These are phyloP conservation scores for Darksidea phi DNA, from an alignment of 495 filamentous ascomycete genomes.

Conservation along the genomic window DNA sequence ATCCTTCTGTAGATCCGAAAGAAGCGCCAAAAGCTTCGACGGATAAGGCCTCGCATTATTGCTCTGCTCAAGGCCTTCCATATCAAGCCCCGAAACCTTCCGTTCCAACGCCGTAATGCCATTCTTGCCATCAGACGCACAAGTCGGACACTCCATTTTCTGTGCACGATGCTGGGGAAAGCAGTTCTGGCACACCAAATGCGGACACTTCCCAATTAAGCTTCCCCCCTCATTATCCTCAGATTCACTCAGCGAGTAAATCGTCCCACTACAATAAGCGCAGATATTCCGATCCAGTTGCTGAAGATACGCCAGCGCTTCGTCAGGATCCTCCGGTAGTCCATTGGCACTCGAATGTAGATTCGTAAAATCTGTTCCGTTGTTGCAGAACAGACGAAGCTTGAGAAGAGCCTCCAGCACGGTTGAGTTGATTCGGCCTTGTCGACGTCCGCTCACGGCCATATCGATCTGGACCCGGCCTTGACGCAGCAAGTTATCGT, in stretches of 20 bases:
- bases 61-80: neutral
- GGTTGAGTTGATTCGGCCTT: neutral
- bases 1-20: neutral
- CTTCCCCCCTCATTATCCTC: conserved; percentile 1
- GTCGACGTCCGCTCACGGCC: conserved; percentile 5
- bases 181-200: conserved; percentile 11
- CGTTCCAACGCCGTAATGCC: neutral
- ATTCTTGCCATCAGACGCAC: neutral
- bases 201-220: neutral
- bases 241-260: conserved; percentile 1
- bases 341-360: no score
- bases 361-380: conserved; percentile 12
- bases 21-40: neutral
- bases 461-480: neutral
- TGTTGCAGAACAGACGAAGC: conserved; percentile 17
- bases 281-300: conserved; percentile 13
- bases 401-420: conserved; percentile 2
- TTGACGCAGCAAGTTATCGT: neutral
- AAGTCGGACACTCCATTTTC: neutral
- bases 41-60: neutral
- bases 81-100: neutral
- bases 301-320: conserved; percentile 10
- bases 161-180: neutral
- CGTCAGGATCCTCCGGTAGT: no score
- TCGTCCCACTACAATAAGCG: conserved; percentile 5